phyloP scores from a whole-genome alignment of 2,329 filamentous ascomycete genomes.

The Aspergillus quadricinctus region DNA sequence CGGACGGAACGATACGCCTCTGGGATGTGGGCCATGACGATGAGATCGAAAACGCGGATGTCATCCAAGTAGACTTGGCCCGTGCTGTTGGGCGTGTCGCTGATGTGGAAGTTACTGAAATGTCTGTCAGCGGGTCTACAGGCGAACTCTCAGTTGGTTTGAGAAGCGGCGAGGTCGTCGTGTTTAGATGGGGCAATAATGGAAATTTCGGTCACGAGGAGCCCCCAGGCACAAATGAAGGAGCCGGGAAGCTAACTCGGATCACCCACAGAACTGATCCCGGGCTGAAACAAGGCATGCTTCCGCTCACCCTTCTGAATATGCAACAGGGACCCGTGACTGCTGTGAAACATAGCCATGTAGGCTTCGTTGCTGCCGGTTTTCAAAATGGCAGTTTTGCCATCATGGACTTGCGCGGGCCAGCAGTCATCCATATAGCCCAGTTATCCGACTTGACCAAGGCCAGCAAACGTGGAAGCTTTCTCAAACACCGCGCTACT shows the following conservation, averaged over 20 bases:
- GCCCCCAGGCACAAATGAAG: conserved; percentile 50
- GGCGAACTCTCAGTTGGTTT: conserved; percentile 83
- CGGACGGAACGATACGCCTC: conserved; percentile 82
- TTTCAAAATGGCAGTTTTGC: conserved; percentile 77
- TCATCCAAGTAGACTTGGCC: conserved; percentile 82
- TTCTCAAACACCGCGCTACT: conserved; percentile 53
- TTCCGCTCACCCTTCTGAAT: conserved; percentile 76
- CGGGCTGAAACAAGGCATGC: conserved; percentile 69
- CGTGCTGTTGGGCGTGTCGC: conserved; percentile 75
- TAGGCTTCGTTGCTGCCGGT: conserved; percentile 85
- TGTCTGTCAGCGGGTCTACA: conserved; percentile 74
- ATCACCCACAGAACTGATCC: conserved; percentile 70
- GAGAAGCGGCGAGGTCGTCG: conserved; percentile 72
- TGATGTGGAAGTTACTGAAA: conserved; percentile 70
- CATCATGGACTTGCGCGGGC: conserved; percentile 83
- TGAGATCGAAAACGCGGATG: conserved; percentile 79
- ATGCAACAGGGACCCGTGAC: conserved; percentile 79
- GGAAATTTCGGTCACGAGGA: conserved; percentile 63
- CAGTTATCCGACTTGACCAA: conserved; percentile 70
- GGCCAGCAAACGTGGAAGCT: conserved; percentile 69
- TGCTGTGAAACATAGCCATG: conserved; percentile 77
- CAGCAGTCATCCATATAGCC: conserved; percentile 73
- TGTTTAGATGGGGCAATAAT: conserved; percentile 88
- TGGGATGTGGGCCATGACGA: conserved; percentile 93
- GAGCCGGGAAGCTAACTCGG: conserved; percentile 67